Evolutionary conservation across 2,329 filamentous ascomycete genomes (phyloP).

Genomic region (Scolecobasidium constrictum): DNA sequence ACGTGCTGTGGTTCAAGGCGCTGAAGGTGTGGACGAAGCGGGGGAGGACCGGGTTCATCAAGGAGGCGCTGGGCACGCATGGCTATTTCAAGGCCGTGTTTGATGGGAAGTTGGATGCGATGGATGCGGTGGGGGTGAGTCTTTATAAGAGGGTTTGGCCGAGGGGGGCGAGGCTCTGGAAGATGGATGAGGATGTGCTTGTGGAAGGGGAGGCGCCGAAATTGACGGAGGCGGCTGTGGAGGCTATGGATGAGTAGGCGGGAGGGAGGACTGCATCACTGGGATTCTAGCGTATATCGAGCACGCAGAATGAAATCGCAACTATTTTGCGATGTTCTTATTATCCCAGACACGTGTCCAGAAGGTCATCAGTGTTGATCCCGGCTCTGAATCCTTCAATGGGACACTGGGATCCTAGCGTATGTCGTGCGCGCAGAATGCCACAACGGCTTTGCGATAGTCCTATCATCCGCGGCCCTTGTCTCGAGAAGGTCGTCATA

Average conservation of each 20-base stretch:
- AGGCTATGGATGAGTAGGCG: neutral
- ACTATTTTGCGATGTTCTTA: too few relatives aligned
- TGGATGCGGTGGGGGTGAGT: conserved; percentile 86
- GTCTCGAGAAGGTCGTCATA: too few relatives aligned
- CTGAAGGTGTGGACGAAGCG: conserved; percentile 88
- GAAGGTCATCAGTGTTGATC: too few relatives aligned
- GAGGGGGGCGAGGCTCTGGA: conserved; percentile 46
- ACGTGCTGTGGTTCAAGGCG: conserved; percentile 96
- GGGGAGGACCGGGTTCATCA: conserved; percentile 81
- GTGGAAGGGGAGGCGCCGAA: conserved; percentile 4
- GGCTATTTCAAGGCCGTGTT: conserved; percentile 99
- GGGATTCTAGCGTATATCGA: too few relatives aligned
- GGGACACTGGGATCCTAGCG: too few relatives aligned
- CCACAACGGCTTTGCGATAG: too few relatives aligned
- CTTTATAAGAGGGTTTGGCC: conserved; percentile 49
- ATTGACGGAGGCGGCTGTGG: neutral
- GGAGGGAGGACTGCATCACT: too few relatives aligned
- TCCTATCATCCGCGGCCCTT: too few relatives aligned
- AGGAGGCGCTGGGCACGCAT: conserved; percentile 89
- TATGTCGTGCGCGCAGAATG: too few relatives aligned
- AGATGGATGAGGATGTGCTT: conserved; percentile 5
- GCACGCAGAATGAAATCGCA: too few relatives aligned
- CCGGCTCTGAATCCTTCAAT: too few relatives aligned
- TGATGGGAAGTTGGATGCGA: conserved; percentile 88
- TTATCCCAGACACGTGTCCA: too few relatives aligned